Base-by-base conservation (phyloP, 2,329 filamentous ascomycete species). In the Emericellopsis atlantica region DNA sequence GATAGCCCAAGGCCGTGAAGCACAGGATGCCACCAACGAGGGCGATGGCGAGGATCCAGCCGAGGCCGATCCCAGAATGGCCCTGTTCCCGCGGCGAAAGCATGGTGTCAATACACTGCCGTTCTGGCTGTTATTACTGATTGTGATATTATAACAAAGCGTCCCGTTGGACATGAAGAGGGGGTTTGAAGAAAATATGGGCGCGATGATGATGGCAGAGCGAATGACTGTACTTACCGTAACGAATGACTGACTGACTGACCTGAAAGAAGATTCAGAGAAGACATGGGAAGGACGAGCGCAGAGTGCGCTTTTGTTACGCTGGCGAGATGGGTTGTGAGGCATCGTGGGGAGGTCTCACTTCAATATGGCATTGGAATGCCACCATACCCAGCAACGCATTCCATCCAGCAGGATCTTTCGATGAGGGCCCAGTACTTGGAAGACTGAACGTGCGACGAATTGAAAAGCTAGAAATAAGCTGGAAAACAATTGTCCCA, bases 21-120 rank as follows among this genome's bases (percentile, higher is more conserved):
- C 74, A 44, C 6, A 71, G 40, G 2, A 67, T 49, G 14, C 66
- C 65, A n/a, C 69, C 69, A 26, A 62, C 62, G 22, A 76, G 46
- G 11, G 64, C 64, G 41, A 75, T 66, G 41, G 60, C 60, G 29
- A 73, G 55, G 14, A 67, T 45, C 53, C 57, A 60, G n/a, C 58
- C 58, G 11, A 65, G 43, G 8, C 55, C 53, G 31, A 64, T 46
- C 7, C 50, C 50, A 8, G n/a, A 23, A 18, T 26, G 21, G 11
- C 15, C 36, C 2, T 32, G 15, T 16, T 44, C 23, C 15, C 4
- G 38, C 26, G 22, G 16, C 34, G n/a, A n/a, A 11, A 34, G 15
- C 40, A 33, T 40, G 40, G 32, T 38, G 16, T 12, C 24, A 6
- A 22, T n/a, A n/a, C 24, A 22, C 18, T 15, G 18, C n/a, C 10